A percentile compares a stretch with the other conserved stretches of the same genome.
These are phyloP conservation scores for Phytophthora parvispora DNA, from an alignment of 352 stramenopile genomes.

Conservation along the genomic window DNA sequence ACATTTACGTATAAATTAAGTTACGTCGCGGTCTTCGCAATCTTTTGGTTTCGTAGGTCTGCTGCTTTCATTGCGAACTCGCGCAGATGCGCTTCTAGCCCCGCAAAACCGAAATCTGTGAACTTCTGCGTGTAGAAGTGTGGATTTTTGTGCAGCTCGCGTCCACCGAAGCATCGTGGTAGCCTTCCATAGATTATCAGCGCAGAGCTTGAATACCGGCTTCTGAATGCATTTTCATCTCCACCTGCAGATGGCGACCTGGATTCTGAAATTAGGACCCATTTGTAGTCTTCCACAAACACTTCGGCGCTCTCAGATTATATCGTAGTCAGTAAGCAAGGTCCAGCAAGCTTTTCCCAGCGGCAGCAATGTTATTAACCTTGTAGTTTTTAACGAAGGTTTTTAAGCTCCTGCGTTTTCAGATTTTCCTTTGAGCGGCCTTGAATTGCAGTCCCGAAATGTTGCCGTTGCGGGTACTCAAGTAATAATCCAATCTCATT, in stretches of 20 bases:
- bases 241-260: constrained; percentile 2
- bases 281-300: constrained; percentile 40
- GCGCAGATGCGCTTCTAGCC: too few species aligned
- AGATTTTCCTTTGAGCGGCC: constrained; percentile 18
- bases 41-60: too few species aligned
- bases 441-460: constrained; percentile 35
- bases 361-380: constrained; percentile 48
- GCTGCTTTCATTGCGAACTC: too few species aligned
- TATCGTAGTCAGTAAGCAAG: neutral
- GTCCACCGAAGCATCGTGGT: too few species aligned
- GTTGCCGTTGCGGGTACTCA: constrained; percentile 30
- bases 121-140: too few species aligned
- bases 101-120: too few species aligned
- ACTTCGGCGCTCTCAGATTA: constrained; percentile 2
- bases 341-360: neutral
- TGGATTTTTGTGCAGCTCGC: too few species aligned
- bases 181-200: too few species aligned
- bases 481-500: too few species aligned
- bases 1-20: too few species aligned
- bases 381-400: constrained; percentile 16
- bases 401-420: constrained; percentile 32
- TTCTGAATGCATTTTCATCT: neutral
- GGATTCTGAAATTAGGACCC: constrained; percentile 36
- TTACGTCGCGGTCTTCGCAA: too few species aligned
- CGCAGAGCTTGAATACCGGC: neutral